Evolutionary conservation across 225 moss, liverwort and hornwort genomes (phyloP).

Genomic region (Anthoceros angustus): DNA sequence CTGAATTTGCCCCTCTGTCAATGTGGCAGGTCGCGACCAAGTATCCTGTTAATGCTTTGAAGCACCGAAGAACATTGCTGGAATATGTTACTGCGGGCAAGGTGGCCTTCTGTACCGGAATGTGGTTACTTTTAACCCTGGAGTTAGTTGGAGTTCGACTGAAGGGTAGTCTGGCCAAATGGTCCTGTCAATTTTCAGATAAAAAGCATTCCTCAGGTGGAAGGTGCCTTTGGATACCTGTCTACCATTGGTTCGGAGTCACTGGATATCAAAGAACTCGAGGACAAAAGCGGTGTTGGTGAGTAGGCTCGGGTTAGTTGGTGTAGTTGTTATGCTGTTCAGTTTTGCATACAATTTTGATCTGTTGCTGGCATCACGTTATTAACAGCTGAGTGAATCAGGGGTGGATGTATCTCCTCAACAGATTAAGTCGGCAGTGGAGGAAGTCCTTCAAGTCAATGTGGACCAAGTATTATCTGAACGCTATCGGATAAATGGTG

Average conservation of each 20-base stretch:
- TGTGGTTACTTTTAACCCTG: background rate
- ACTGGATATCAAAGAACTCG: conserved; percentile 36
- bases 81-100: conserved; percentile 36
- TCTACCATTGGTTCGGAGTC: conserved; percentile 62
- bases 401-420: conserved; percentile 71
- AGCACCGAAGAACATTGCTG: conserved; percentile 50
- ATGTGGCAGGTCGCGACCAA: conserved; percentile 68
- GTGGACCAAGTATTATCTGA: conserved; percentile 46
- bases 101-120: conserved; percentile 17
- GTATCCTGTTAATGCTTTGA: conserved; percentile 68
- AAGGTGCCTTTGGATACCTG: conserved; percentile 58
- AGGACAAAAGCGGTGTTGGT: conserved; percentile 65
- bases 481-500: conserved; percentile 70
- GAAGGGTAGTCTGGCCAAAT: background rate
- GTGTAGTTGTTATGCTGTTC: background rate
- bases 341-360: background rate
- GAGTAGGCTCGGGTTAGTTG: conserved; percentile 18
- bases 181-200: conserved; percentile 23
- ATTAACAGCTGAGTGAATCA: conserved; percentile 9
- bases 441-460: conserved; percentile 36
- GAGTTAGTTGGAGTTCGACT: too few relatives aligned
- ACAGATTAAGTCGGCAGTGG: conserved; percentile 42
- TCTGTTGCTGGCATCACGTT: background rate
- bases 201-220: conserved; percentile 66
- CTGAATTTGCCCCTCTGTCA: background rate